Base-by-base conservation (phyloP, 2,329 filamentous ascomycete species). In the Coniochaeta sp. region DNA sequence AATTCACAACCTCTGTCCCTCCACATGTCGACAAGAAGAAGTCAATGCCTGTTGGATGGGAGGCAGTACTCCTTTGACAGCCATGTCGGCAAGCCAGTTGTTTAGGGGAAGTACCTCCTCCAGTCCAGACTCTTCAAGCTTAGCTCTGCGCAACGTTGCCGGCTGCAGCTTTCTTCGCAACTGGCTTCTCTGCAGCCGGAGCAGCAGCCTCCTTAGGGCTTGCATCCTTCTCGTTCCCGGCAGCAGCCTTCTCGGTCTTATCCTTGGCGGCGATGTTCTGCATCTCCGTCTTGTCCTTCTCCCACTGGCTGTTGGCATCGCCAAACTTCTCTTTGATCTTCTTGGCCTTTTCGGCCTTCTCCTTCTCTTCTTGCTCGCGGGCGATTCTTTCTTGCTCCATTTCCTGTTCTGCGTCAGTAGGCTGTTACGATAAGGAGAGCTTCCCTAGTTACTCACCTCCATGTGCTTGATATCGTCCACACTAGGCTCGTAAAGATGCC, bases 401-500 rank as follows among this genome's bases (percentile, higher is more conserved):
- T 71, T 96, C 91, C 81, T 91, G 57, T 6, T 20, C 8, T 2
- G 40, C 14, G 18, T 60, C 48, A 60, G 55, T 60, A 58, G 22
- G 24, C 4, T 31, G 56, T 51, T 4, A 5, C 6, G n/a, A 31
- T 18, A 26, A n/a, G 22, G 3, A 14, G 14, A 20, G 0, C 22
- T 16, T 13, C 14, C 7, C 27, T 9, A 38, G 45, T 26, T 8
- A 63, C 73, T 54, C 68, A 85, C 83, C 74, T 91, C 92, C 94
- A 99, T 99, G 64, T 97, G 94, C 54, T 88, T 85, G 56, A 97
- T 89, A 63, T 99, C 94, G 63, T 99, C 94, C 14, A 96, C 89
- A 62, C 90, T 96, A n/a, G 94, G 94, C 70, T 99, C 94, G 74
- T 99, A 99, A 63, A 99, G 77, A 84, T 99, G 94, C 94, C 94